Conservation (phyloP, 768 basidiomycete genomes). For the Pluteus cervinus region DNA sequence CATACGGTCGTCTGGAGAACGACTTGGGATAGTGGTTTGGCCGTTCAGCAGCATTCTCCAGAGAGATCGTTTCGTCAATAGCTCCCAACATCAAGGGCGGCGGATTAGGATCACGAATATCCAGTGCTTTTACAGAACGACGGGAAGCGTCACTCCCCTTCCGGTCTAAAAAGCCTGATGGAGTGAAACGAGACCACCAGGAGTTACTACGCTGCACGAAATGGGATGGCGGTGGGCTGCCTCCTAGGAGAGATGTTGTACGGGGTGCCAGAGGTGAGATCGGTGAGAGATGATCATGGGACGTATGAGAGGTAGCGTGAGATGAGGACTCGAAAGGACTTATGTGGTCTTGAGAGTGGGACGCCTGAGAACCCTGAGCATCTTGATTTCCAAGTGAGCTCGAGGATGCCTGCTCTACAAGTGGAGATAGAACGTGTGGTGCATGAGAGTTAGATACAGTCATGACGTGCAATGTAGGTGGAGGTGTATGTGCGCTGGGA, state of each 20-base stretch:
- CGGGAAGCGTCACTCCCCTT: conserved; percentile 34
- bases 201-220: conserved; percentile 61
- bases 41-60: too few relatives aligned
- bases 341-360: conserved; percentile 18
- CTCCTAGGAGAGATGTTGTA: conserved; percentile 36
- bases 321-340: conserved; percentile 20
- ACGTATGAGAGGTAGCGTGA: conserved; percentile 21
- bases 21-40: too few relatives aligned
- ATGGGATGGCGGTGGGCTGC: conserved; percentile 31
- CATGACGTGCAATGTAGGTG: conserved; percentile 13
- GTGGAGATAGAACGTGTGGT: conserved; percentile 28
- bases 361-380: conserved; percentile 19
- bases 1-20: too few relatives aligned
- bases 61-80: conserved; percentile 50
- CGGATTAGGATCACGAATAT: conserved; percentile 79
- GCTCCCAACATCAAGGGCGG: conserved; percentile 58
- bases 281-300: conserved; percentile 15
- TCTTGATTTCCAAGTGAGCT: conserved; percentile 22
- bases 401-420: conserved; percentile 31
- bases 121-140: conserved; percentile 25
- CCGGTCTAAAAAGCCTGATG: conserved; percentile 59
- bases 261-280: conserved; percentile 20
- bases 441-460: conserved; percentile 12
- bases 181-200: conserved; percentile 77
- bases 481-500: conserved; percentile 8